phyloP scores from a whole-genome alignment of 2,329 filamentous ascomycete genomes.

The Pseudogymnoascus sp. region DNA sequence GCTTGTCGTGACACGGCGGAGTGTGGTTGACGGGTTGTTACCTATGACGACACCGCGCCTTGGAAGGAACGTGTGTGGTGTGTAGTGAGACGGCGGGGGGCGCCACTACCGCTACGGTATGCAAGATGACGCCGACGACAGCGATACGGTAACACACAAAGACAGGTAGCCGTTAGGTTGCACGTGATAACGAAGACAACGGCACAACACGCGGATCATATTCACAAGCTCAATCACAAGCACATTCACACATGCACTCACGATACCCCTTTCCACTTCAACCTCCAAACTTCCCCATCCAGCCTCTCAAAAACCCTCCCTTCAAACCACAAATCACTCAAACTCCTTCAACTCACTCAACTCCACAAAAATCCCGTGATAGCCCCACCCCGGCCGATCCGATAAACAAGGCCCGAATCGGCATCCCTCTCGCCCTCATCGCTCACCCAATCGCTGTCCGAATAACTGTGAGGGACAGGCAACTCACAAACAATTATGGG shows the following conservation, averaged over 20 bases:
- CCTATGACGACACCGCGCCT: neutral
- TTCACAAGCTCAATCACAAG: neutral
- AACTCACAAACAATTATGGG: neutral
- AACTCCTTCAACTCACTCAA: neutral
- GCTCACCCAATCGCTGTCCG: neutral
- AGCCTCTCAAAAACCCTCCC: neutral
- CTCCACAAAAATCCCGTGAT: neutral
- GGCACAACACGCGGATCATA: neutral
- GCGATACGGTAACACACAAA: no score
- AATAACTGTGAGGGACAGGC: no score
- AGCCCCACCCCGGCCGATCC: neutral
- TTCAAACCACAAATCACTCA: neutral
- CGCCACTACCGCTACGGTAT: neutral
- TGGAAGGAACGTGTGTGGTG: neutral
- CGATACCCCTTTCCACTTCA: neutral
- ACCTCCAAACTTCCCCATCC: neutral
- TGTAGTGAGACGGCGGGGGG: neutral
- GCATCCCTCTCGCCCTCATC: neutral
- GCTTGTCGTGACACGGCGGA: neutral
- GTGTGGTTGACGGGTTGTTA: neutral
- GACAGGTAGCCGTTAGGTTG: neutral
- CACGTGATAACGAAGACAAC: neutral
- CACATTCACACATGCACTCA: neutral
- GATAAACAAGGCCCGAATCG: neutral
- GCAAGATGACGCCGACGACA: neutral